Conservation (phyloP, 2,329 filamentous ascomycete genomes). For the Boeremia exigua region DNA sequence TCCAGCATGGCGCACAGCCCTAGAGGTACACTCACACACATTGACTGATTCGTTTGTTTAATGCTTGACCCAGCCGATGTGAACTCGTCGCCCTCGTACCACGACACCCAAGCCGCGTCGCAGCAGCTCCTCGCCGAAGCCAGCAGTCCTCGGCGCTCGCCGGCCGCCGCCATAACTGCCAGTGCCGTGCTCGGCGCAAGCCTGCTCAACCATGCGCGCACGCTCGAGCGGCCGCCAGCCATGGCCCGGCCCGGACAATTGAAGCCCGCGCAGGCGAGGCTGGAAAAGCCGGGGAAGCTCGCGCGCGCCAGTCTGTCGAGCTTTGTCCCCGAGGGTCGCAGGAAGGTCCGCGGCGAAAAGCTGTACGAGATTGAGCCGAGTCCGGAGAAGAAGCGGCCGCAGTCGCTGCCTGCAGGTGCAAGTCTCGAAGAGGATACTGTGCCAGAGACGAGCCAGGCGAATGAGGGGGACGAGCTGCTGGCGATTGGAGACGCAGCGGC, state of each 20-base stretch:
- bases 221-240: slow-evolving; percentile 11
- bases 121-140: slow-evolving; percentile 34
- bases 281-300: slow-evolving; percentile 2
- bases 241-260: not conserved
- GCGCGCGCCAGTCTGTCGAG: not conserved
- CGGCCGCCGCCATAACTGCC: slow-evolving; percentile 13
- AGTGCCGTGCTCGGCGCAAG: slow-evolving; percentile 24
- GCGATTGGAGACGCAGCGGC: too few relatives aligned
- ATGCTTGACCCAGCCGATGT: not conserved
- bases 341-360: not conserved
- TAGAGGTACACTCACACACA: not conserved
- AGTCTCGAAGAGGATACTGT: not conserved
- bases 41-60: not conserved
- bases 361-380: slow-evolving; percentile 5
- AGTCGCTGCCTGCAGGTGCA: slow-evolving; percentile 5
- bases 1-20: not conserved
- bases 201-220: slow-evolving; percentile 41
- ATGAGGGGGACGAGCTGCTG: not conserved
- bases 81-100: slow-evolving; percentile 1
- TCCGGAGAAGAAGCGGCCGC: slow-evolving; percentile 1
- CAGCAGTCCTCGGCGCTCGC: slow-evolving; percentile 5
- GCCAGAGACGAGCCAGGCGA: slow-evolving; percentile 5
- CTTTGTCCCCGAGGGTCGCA: not conserved
- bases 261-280: not conserved
- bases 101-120: slow-evolving; percentile 26